A percentile compares a stretch with the other conserved stretches of the same genome.
These are phyloP conservation scores for Mucor lusitanicus DNA, from an alignment of 371 early-diverging fungal species.

Conservation along the genomic window DNA sequence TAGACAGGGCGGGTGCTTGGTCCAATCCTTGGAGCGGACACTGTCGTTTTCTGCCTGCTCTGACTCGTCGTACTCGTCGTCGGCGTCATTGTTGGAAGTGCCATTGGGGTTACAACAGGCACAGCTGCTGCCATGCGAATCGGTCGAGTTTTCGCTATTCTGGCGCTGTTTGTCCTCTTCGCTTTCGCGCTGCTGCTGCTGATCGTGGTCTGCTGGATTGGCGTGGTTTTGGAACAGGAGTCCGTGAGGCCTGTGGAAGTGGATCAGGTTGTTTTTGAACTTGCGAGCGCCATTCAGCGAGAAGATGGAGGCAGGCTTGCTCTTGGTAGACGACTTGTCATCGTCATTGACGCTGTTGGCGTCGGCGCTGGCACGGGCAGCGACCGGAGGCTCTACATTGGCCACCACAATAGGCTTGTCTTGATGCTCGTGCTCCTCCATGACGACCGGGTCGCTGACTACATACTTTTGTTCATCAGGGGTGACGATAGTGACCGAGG, in stretches of 20 bases:
- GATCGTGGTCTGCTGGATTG: not conserved
- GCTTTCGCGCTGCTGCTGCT: not conserved
- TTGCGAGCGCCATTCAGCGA: not conserved
- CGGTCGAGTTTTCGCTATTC: not conserved
- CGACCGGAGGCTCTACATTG: not conserved
- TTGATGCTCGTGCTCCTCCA: not conserved
- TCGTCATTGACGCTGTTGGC: not conserved
- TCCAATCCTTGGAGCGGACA: not conserved
- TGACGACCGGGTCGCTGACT: not conserved
- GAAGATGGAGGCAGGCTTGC: not conserved
- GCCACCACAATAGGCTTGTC: not conserved
- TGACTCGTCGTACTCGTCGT: not conserved
- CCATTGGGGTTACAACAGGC: not conserved
- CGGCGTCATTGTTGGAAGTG: not conserved
- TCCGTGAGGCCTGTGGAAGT: slow-evolving; percentile 11
- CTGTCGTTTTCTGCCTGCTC: not conserved
- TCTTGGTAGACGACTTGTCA: not conserved
- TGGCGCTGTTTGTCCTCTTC: not conserved
- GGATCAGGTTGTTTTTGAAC: not conserved
- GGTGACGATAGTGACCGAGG: not conserved
- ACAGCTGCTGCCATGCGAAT: not conserved
- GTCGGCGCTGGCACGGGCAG: not conserved
- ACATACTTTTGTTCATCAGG: not conserved
- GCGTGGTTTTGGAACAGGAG: not conserved
- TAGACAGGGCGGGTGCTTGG: not conserved